These are phyloP conservation scores for Aspergillus pseudotamarii DNA, from an alignment of 2,329 filamentous ascomycete species.

Conservation along the genomic window DNA sequence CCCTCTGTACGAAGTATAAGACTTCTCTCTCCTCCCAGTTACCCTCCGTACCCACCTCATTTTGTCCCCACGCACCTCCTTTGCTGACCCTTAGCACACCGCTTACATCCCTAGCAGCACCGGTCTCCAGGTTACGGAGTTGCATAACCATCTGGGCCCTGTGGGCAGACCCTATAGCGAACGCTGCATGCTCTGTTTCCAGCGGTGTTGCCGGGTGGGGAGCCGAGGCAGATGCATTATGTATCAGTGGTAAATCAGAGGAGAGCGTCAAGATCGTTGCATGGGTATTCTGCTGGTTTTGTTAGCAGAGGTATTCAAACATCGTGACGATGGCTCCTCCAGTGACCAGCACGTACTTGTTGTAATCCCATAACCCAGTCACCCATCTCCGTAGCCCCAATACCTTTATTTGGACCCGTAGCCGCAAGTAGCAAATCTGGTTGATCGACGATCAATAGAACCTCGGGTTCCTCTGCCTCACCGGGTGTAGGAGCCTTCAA, in stretches of 20 bases:
- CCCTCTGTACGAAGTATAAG: slow-evolving; percentile 77
- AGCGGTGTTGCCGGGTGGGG: slow-evolving; percentile 61
- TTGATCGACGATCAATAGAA: slow-evolving; percentile 68
- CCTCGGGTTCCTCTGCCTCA: slow-evolving; percentile 32
- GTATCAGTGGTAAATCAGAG: slow-evolving; percentile 74
- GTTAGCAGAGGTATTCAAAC: neutral
- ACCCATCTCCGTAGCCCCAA: slow-evolving; percentile 50
- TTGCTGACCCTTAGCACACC: slow-evolving; percentile 78
- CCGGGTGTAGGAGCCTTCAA: slow-evolving; percentile 24
- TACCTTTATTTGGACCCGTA: slow-evolving; percentile 50
- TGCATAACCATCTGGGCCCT: slow-evolving; percentile 71
- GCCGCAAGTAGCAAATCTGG: slow-evolving; percentile 67
- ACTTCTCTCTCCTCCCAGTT: slow-evolving; percentile 65
- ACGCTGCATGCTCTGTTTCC: slow-evolving; percentile 71
- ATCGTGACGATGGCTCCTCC: neutral
- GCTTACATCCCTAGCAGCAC: slow-evolving; percentile 86
- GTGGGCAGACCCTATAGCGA: slow-evolving; percentile 74
- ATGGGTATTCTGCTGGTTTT: slow-evolving; percentile 57
- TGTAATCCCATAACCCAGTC: slow-evolving; percentile 62
- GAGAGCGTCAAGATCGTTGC: slow-evolving; percentile 68
- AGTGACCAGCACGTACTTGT: slow-evolving; percentile 56
- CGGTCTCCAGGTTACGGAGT: slow-evolving; percentile 78
- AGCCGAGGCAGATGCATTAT: slow-evolving; percentile 40
- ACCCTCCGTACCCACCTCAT: slow-evolving; percentile 27
- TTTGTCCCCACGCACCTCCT: slow-evolving; percentile 49